Evolutionary conservation across 768 basidiomycete species (phyloP).

Genomic region (Pisolithus albus): DNA sequence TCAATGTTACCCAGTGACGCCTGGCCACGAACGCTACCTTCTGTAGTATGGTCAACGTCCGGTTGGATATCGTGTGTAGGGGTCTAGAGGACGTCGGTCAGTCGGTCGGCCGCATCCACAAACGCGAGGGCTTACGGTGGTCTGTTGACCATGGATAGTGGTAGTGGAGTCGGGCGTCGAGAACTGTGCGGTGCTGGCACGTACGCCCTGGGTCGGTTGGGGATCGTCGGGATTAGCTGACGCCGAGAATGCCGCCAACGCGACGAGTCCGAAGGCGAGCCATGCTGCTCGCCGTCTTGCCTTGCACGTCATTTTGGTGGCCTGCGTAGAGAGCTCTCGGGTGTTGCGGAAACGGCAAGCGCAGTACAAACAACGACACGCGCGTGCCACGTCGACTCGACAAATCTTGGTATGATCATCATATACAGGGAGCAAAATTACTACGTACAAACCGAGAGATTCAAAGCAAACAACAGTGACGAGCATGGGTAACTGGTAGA

Average conservation of each 20-base stretch:
- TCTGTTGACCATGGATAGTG: constrained; percentile 4
- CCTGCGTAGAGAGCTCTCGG: too few relatives aligned
- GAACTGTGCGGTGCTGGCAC: neutral
- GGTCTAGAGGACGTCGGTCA: constrained; percentile 5
- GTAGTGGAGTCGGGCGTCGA: neutral
- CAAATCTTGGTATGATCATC: too few relatives aligned
- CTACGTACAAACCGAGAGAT: too few relatives aligned
- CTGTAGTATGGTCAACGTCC: constrained; percentile 39
- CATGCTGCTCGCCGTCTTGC: constrained; percentile 42
- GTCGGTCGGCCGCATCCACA: constrained; percentile 1
- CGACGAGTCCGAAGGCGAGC: constrained; percentile 55
- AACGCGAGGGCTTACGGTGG: constrained; percentile 8
- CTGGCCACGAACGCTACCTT: constrained; percentile 35
- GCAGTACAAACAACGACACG: too few relatives aligned
- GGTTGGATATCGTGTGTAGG: constrained; percentile 3
- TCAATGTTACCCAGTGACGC: neutral
- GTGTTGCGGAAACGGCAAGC: too few relatives aligned
- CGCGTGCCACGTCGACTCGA: too few relatives aligned
- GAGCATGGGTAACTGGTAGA: too few relatives aligned
- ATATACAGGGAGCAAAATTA: too few relatives aligned
- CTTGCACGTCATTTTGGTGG: constrained; percentile 2
- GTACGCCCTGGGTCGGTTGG: constrained; percentile 14
- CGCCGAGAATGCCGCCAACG: constrained; percentile 39
- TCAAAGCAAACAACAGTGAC: too few relatives aligned
- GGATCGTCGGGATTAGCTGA: constrained; percentile 31